Evolutionary conservation across 2,329 filamentous ascomycete genomes (phyloP), one percentile per base, ranked within the genome.

Genomic region (Hymenotorrendiella dingleyae): DNA sequence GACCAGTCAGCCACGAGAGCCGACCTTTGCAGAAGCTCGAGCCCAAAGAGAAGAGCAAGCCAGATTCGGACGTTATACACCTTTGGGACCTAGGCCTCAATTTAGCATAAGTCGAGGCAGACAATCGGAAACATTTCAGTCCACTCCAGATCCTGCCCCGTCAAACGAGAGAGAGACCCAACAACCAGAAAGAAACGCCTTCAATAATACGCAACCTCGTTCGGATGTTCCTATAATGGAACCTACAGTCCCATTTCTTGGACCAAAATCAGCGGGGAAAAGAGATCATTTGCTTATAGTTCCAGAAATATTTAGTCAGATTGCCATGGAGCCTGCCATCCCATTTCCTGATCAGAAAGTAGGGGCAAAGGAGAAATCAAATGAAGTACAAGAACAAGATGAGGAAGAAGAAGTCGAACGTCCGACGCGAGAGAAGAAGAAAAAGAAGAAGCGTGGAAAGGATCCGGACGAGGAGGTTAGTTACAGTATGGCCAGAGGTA

Each of bases 21-120:
- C 37, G 24, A 33, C 28, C 9, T 55, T 56, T 40, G 40, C 42
- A 7, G 39, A 49, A 40, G 53, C 27, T 24, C 52, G 57, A 14
- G 42, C 49, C 24, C 37, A 53, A 41, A 53, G 58, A 39, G 58
- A 60, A 42, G 42, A 54, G 32, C 27, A 56, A 20, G 45, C 57
- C 10, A 52, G 36, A 16, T 36, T 20, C 6, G 49, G 42, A n/a
- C 43, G 21, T 32, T 61, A 59, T 37, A 56, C 45, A 10, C 53
- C 57, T 12, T 20, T 60, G 10, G 33, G 41, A 26, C 28, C 28
- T 11, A 46, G 33, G 28, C 29, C 23, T 42, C 26, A 32, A 21
- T 14, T 32, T 21, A 10, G 22, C 23, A 16, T 21, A n/a, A 16
- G 28, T 24, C 17, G 11, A 16, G 17, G 11, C 8, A 14, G 36